phyloP scores from a whole-genome alignment of 805 yeast genomes.

The Candida quercuum region DNA sequence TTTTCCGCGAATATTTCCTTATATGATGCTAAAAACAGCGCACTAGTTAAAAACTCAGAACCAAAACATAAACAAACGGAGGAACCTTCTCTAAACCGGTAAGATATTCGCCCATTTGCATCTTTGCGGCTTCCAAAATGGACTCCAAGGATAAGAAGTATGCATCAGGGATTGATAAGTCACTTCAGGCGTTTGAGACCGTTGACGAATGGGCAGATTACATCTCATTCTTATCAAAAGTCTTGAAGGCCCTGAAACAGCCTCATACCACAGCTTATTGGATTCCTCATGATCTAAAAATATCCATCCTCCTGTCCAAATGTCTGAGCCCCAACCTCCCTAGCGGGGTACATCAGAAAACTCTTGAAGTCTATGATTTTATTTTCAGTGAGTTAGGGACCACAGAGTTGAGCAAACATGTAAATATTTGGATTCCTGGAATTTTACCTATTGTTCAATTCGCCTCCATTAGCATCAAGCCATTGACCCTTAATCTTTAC shows the following conservation, averaged over 20 bases:
- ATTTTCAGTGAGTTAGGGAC: slow-evolving; percentile 62
- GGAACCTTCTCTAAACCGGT: too few species aligned
- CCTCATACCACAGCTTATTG: slow-evolving; percentile 37
- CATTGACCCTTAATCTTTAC: slow-evolving; percentile 62
- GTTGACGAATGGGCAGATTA: slow-evolving; percentile 98
- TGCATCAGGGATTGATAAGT: slow-evolving; percentile 61
- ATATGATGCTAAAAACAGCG: background rate
- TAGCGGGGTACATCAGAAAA: slow-evolving; percentile 91
- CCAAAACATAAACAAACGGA: too few species aligned
- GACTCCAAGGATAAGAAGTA: slow-evolving; percentile 67
- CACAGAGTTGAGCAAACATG: slow-evolving; percentile 46
- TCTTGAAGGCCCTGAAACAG: slow-evolving; percentile 65
- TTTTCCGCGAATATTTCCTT: background rate
- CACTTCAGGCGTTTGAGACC: slow-evolving; percentile 69
- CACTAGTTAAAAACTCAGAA: too few species aligned
- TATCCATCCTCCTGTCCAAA: slow-evolving; percentile 67
- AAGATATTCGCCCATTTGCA: too few species aligned
- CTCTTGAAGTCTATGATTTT: slow-evolving; percentile 68
- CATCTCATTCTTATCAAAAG: slow-evolving; percentile 77
- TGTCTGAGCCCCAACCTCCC: slow-evolving; percentile 82
- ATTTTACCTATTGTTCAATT: slow-evolving; percentile 83
- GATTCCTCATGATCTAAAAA: slow-evolving; percentile 63
- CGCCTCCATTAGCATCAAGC: slow-evolving; percentile 86
- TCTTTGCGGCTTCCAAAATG: slow-evolving; percentile 16
- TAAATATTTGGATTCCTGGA: slow-evolving; percentile 88